Evolutionary conservation across 257 asterid genomes (phyloP).

Genomic region (Solanum lycopersicoides): DNA sequence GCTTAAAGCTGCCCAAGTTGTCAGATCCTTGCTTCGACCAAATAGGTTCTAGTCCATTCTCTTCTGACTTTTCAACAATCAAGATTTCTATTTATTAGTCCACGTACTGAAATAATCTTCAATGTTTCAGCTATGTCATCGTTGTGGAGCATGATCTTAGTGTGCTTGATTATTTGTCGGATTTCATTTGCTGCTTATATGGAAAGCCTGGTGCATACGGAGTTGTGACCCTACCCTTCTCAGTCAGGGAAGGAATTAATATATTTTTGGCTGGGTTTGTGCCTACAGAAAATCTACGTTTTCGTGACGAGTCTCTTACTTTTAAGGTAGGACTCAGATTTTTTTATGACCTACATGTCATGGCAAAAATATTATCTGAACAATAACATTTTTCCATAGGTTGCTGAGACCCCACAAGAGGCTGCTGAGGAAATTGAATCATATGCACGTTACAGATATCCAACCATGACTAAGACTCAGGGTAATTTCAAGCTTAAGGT

Average conservation of each 20-base stretch:
- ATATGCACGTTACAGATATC: slow-evolving; percentile 80
- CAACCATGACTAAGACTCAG: slow-evolving; percentile 88
- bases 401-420: slow-evolving; percentile 94
- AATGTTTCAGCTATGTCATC: slow-evolving; percentile 68
- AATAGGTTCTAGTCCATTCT: slow-evolving; percentile 41
- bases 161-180: slow-evolving; percentile 89
- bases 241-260: slow-evolving; percentile 97
- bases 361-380: neutral
- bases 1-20: slow-evolving; percentile 95
- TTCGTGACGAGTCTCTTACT: slow-evolving; percentile 88
- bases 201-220: slow-evolving; percentile 98
- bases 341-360: neutral
- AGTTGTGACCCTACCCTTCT: slow-evolving; percentile 93
- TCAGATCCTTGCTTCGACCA: slow-evolving; percentile 94
- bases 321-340: slow-evolving; percentile 46
- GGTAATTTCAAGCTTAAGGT: slow-evolving; percentile 92
- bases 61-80: neutral
- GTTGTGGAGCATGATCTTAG: slow-evolving; percentile 98
- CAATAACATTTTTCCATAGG: slow-evolving; percentile 29
- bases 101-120: neutral
- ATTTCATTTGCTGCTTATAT: slow-evolving; percentile 94
- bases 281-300: slow-evolving; percentile 88
- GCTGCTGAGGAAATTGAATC: slow-evolving; percentile 88
- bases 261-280: slow-evolving; percentile 94
- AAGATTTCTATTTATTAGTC: neutral